Evolutionary conservation across 2,329 filamentous ascomycete species (phyloP).

Genomic region (Colletotrichum caudatum): DNA sequence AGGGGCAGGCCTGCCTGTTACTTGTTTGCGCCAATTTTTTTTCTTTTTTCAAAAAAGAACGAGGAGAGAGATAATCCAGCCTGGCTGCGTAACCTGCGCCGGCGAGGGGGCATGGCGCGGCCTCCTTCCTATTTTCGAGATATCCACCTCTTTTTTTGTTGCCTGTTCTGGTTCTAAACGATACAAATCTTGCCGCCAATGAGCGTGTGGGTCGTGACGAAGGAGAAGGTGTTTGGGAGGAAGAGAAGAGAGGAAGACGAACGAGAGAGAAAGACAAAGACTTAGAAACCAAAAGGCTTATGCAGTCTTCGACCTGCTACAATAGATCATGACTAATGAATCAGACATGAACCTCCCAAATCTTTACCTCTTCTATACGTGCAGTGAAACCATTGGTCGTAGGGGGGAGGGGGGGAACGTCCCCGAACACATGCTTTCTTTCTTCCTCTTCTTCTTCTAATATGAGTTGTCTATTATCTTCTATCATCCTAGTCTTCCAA

Average conservation of each 20-base stretch:
- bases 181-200: constrained; percentile 19
- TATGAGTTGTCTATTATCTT: background rate
- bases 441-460: background rate
- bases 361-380: background rate
- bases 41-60: background rate
- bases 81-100: constrained; percentile 44
- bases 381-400: background rate
- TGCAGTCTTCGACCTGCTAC: constrained; percentile 23
- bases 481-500: background rate
- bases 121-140: constrained; percentile 26
- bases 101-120: constrained; percentile 41
- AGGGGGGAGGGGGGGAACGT: no score
- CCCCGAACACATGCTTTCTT: background rate
- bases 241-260: constrained; percentile 3
- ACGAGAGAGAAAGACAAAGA: background rate
- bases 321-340: constrained; percentile 41
- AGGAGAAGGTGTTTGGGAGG: constrained; percentile 1
- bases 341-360: constrained; percentile 19
- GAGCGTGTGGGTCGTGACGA: constrained; percentile 7
- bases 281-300: constrained; percentile 29
- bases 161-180: constrained; percentile 27
- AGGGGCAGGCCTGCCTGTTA: constrained; percentile 3
- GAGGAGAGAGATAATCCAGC: constrained; percentile 24
- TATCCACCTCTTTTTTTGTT: constrained; percentile 16
- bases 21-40: constrained; percentile 30